These are phyloP conservation scores for Globisporangium iwayamae DNA, from an alignment of 352 stramenopile genomes.

Conservation along the genomic window DNA sequence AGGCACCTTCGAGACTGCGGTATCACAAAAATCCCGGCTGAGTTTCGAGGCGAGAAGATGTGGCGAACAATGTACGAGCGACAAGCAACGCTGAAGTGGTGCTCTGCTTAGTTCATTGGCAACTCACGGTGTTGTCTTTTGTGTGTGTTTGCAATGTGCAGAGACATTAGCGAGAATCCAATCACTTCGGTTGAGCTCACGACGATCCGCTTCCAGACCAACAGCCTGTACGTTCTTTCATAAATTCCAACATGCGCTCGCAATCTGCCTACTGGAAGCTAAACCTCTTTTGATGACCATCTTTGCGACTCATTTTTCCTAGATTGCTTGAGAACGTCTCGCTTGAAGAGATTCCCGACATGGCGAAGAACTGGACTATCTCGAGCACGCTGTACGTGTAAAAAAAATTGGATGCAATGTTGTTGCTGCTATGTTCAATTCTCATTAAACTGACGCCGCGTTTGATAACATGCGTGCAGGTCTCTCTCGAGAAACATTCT, in stretches of 20 bases:
- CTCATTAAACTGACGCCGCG: neutral
- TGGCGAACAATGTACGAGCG: conserved; percentile 15
- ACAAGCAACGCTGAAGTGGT: no score
- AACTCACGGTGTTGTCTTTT: neutral
- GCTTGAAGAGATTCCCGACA: conserved; percentile 10
- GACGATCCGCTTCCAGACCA: conserved; percentile 17
- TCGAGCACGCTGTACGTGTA: conserved; percentile 11
- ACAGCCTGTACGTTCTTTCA: conserved; percentile 5
- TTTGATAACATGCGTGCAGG: neutral
- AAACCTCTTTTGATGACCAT: neutral
- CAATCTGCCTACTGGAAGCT: neutral
- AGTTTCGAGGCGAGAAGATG: conserved; percentile 18
- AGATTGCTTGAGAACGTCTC: conserved; percentile 15
- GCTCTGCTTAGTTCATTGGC: neutral
- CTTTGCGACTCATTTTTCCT: neutral
- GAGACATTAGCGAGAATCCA: conserved; percentile 19
- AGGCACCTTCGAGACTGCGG: conserved; percentile 15
- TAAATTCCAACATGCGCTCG: no score
- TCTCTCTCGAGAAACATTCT: conserved; percentile 14
- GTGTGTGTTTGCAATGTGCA: neutral
- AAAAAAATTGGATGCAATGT: no score
- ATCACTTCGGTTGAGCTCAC: conserved; percentile 10
- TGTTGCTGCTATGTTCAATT: neutral
- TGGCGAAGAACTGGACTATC: conserved; percentile 15
- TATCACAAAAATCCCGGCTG: conserved; percentile 9